These are phyloP conservation scores for Firmiana major DNA, from an alignment of 345 rosid species.

Conservation along the genomic window DNA sequence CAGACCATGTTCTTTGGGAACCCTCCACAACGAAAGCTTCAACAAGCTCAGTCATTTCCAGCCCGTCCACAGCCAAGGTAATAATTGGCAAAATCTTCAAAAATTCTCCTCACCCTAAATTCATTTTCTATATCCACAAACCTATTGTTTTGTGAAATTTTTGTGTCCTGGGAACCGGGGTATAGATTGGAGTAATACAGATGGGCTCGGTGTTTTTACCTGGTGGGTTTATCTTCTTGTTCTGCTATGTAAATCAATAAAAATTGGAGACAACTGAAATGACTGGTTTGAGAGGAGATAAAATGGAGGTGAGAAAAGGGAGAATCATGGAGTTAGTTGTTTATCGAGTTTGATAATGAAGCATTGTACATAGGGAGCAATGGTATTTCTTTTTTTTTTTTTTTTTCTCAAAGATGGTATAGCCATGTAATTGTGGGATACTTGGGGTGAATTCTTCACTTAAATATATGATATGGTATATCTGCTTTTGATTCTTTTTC, in stretches of 20 bases:
- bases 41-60: constrained; percentile 69
- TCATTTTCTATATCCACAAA: constrained; percentile 22
- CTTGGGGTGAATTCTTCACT: constrained; percentile 34
- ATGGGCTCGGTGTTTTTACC: constrained; percentile 4
- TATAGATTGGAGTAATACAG: constrained; percentile 18
- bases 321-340: constrained; percentile 8
- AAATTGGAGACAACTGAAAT: constrained; percentile 23
- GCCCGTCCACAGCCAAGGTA: constrained; percentile 59
- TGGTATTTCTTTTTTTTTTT: constrained; percentile 13
- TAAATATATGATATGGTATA: constrained; percentile 22
- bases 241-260: constrained; percentile 42
- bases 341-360: constrained; percentile 22
- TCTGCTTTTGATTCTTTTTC: constrained; percentile 27
- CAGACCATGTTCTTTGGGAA: constrained; percentile 61
- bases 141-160: constrained; percentile 23
- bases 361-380: constrained; percentile 35
- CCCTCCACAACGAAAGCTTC: constrained; percentile 56
- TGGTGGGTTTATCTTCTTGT: constrained; percentile 31
- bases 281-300: constrained; percentile 11
- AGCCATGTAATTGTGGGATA: constrained; percentile 41
- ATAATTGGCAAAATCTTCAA: background rate
- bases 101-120: constrained; percentile 25
- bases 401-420: constrained; percentile 19
- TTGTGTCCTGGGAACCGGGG: constrained; percentile 23
- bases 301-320: constrained; percentile 5